Evolutionary conservation across 2,329 filamentous ascomycete species (phyloP).

Genomic region (Alternaria arbusti): DNA sequence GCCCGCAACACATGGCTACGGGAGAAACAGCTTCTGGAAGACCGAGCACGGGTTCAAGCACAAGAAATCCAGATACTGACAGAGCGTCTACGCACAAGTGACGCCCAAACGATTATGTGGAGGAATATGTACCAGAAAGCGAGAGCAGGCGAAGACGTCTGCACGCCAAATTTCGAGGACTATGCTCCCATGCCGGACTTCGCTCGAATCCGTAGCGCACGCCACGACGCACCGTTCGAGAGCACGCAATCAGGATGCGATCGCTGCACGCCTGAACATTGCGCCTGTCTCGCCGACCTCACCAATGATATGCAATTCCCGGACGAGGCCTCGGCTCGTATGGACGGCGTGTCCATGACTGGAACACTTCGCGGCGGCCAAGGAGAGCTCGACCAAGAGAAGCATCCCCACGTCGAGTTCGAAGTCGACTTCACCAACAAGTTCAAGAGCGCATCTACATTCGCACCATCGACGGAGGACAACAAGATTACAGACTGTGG

Average conservation of each 20-base stretch:
- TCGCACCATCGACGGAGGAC: constrained; percentile 24
- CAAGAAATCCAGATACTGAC: neutral
- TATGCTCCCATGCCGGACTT: neutral
- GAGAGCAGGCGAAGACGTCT: neutral
- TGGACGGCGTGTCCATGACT: constrained; percentile 31
- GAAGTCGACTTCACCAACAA: constrained; percentile 47
- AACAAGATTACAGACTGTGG: constrained; percentile 34
- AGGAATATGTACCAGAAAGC: neutral
- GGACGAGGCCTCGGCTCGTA: constrained; percentile 9
- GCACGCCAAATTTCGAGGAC: neutral
- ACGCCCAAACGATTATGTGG: neutral
- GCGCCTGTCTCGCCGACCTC: constrained; percentile 42
- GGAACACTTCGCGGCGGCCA: constrained; percentile 16
- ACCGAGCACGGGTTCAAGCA: neutral
- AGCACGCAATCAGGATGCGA: constrained; percentile 30
- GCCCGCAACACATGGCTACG: neutral
- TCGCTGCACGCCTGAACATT: constrained; percentile 40
- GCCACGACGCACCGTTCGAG: neutral
- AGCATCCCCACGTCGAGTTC: constrained; percentile 5
- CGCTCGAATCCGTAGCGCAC: neutral
- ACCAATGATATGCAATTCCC: constrained; percentile 27
- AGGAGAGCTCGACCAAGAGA: constrained; percentile 6
- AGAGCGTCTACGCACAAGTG: neutral
- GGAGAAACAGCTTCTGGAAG: neutral
- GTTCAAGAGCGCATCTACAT: constrained; percentile 19